These are phyloP conservation scores for Albophoma yamanashiensis DNA, from an alignment of 2,329 filamentous ascomycete species.

Conservation along the genomic window DNA sequence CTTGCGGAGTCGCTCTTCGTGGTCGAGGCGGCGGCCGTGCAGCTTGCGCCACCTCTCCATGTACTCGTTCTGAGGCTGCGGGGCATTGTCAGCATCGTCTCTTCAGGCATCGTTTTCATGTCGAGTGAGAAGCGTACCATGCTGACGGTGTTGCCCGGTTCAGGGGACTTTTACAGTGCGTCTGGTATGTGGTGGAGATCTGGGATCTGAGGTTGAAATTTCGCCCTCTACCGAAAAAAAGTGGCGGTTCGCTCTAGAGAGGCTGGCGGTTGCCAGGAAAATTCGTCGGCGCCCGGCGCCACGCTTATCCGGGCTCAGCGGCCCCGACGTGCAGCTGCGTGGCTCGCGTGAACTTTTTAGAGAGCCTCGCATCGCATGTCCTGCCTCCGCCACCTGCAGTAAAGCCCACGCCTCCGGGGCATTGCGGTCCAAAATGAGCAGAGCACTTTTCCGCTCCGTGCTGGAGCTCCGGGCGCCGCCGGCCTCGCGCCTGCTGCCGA, in stretches of 20 bases:
- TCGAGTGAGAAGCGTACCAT: constrained; percentile 17
- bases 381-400: constrained; percentile 9
- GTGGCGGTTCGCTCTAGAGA: not conserved
- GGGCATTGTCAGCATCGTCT: not conserved
- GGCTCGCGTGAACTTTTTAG: constrained; percentile 8
- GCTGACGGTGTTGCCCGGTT: constrained; percentile 11
- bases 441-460: constrained; percentile 52
- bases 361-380: constrained; percentile 3
- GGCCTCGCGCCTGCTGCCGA: constrained; percentile 11
- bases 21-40: constrained; percentile 50
- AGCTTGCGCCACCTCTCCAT: constrained; percentile 62
- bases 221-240: constrained; percentile 5
- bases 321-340: not conserved
- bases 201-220: constrained; percentile 5
- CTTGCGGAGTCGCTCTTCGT: constrained; percentile 86
- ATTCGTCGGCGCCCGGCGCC: constrained; percentile 17
- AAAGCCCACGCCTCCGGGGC: constrained; percentile 12
- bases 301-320: constrained; percentile 20
- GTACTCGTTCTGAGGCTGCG: constrained; percentile 67
- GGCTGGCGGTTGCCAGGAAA: not conserved
- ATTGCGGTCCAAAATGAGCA: constrained; percentile 35
- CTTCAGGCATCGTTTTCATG: not conserved
- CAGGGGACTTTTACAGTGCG: not conserved
- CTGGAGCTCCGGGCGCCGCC: constrained; percentile 46
- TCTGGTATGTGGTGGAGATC: not conserved